Evolutionary conservation across 208 protist genomes (phyloP), one percentile per base, ranked within the genome.

Genomic region (Crithidia sp.): DNA sequence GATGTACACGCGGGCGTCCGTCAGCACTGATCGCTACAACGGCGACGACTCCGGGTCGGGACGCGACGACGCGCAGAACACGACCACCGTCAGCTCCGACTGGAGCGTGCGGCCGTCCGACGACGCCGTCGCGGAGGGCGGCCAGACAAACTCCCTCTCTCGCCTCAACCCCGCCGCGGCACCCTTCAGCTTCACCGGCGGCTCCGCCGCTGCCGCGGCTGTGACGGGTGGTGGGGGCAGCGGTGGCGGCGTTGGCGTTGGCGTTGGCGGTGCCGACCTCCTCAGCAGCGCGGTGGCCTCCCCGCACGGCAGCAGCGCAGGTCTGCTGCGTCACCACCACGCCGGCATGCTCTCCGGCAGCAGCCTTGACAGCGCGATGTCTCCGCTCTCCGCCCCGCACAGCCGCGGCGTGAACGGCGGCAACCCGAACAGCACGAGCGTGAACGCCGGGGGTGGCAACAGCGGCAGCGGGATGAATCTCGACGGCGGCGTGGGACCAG

Each of bases 51-150:
- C 64, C 5, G 64, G 56, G 17, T 77, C 66, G 7, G 74, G 65
- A 16, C 66, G 74, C 54, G 74, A 74, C 5, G 74, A 79, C 36
- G 44, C 45, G 36, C 74, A 79, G 37, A 79, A 79, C 67, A 79
- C 66, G 6, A 78, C 74, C 28, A 28, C 71, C 57, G 73, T 74
- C 6, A 69, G 67, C 67, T 79, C 74, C 5, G 74, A 79, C 74
- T 79, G 74, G 74, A 79, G 74, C 44, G 74, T 79, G 60, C 59
- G 74, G 19, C 74, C 74, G 40, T 79, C 74, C 60, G 74, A 79
- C 55, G 74, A 79, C 66, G 41, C 67, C 0, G 43, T 44, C 9
- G 54, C 40, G 2, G 74, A 79, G 7, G n/a, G 47, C 19, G 45
- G 56, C 4, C 74, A 73, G 52, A 63, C 67, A 1, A 79, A 68